These are phyloP conservation scores for Malassezia slooffiae DNA, from an alignment of 1,284 basidiomycete genomes.

Conservation along the genomic window DNA sequence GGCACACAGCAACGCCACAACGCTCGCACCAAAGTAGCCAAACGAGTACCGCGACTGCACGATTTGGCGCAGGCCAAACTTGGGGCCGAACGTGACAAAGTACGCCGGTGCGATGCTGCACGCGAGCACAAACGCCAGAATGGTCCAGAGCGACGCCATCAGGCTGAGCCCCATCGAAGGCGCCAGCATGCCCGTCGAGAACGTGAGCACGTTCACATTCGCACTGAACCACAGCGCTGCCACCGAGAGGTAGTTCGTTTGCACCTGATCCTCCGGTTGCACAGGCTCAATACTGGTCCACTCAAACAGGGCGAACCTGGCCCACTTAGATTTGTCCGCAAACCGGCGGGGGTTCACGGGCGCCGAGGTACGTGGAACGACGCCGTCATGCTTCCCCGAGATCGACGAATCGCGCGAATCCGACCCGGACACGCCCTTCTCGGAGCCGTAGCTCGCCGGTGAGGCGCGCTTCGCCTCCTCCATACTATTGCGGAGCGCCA, in stretches of 20 bases:
- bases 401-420: too few relatives aligned
- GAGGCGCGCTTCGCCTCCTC: too few relatives aligned
- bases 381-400: too few relatives aligned
- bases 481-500: too few relatives aligned
- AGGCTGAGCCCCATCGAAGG: constrained; percentile 54
- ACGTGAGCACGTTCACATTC: constrained; percentile 47
- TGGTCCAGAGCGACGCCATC: constrained; percentile 46
- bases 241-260: neutral
- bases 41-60: constrained; percentile 52
- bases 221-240: constrained; percentile 10
- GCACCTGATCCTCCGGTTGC: constrained; percentile 4
- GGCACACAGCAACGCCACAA: constrained; percentile 51
- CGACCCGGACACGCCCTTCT: too few relatives aligned
- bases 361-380: too few relatives aligned
- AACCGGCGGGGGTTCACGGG: too few relatives aligned
- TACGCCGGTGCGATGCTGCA: constrained; percentile 39
- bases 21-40: constrained; percentile 54
- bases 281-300: constrained; percentile 13
- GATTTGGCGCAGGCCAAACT: constrained; percentile 58
- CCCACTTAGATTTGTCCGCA: too few relatives aligned
- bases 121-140: constrained; percentile 46
- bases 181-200: constrained; percentile 55
- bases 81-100: constrained; percentile 52
- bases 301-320: constrained; percentile 6
- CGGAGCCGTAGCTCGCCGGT: too few relatives aligned